Base-by-base conservation (phyloP, 176 grass and related monocot genomes). In the Saccharum spontaneum region DNA sequence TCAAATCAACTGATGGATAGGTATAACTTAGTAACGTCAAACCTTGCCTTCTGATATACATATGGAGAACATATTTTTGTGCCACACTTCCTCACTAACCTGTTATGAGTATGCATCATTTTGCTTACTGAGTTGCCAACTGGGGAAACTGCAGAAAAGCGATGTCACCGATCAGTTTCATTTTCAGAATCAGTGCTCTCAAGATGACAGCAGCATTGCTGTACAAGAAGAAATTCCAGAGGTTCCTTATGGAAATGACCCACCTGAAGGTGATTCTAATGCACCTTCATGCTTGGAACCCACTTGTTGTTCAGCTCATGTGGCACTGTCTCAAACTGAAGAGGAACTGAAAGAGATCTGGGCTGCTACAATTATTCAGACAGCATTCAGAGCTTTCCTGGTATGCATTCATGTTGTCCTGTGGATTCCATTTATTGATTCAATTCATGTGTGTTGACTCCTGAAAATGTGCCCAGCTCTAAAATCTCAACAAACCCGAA, bases 341-440 rank as follows among this genome's bases (percentile, higher is more conserved):
- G 72, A 82, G 60, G 87, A 84, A 28, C 68, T 68, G 22, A 75
- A 67, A 69, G 87, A 94, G 72, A 93, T 92, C 68, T 86, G 83
- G 88, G 93, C 96, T 83, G 93, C 93, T 44, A 94, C 86, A 68
- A 49, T 94, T 86, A 90, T 98, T 94, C 96, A 98, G 70, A 95
- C 91, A 31, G 83, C 85, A 52, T 98, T 94, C 85, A 90, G 96
- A 87, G 93, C 89, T 44, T 93, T 95, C 54, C 87, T 98, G 93
- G 95, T 98, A 95, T 31, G 91, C 90, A 93, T 64, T 72, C 67
- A 75, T 16, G 1, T 36, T 23, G 28, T 63, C 31, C 41, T 83
- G 12, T 75, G 31, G 7, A 82, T 86, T 63, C 39, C 55, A 15
- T 87, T 87, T 14, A 48, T 22, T 65, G 10, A 46, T 67, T 8